These are phyloP conservation scores for Suhomyces yuchorum DNA, from an alignment of 1,139 yeast genomes.

Conservation along the genomic window DNA sequence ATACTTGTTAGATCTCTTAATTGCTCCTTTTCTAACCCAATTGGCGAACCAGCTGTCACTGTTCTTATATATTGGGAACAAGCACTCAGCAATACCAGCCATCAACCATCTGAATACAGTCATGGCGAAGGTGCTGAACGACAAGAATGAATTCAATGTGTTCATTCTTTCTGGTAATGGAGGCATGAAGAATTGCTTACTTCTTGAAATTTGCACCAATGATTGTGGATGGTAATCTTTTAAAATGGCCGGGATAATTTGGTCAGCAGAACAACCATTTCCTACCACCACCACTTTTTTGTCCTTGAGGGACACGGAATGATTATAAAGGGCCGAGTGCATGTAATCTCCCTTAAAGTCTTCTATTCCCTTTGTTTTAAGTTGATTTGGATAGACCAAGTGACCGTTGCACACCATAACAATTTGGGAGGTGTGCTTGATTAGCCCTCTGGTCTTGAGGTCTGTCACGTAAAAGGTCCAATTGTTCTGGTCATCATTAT, in stretches of 20 bases:
- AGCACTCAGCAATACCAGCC: slow-evolving; percentile 33
- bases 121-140: slow-evolving; percentile 32
- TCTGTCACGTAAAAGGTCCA: slow-evolving; percentile 43
- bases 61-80: slow-evolving; percentile 37
- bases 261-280: slow-evolving; percentile 29
- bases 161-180: slow-evolving; percentile 34
- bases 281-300: slow-evolving; percentile 29
- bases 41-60: slow-evolving; percentile 34
- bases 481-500: slow-evolving; percentile 32
- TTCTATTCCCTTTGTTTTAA: slow-evolving; percentile 39
- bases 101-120: slow-evolving; percentile 32
- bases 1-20: slow-evolving; percentile 25
- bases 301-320: slow-evolving; percentile 34
- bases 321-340: slow-evolving; percentile 54
- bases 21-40: slow-evolving; percentile 29
- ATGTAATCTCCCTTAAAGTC: slow-evolving; percentile 46
- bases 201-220: slow-evolving; percentile 38
- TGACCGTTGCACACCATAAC: slow-evolving; percentile 42
- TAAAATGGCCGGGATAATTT: slow-evolving; percentile 30
- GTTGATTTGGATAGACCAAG: slow-evolving; percentile 38
- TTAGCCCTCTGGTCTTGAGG: slow-evolving; percentile 34
- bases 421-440: slow-evolving; percentile 30
- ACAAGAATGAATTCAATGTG: slow-evolving; percentile 26
- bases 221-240: slow-evolving; percentile 30
- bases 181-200: slow-evolving; percentile 45